Conservation (phyloP, 805 yeast species). For the Yarrowia sp. region DNA sequence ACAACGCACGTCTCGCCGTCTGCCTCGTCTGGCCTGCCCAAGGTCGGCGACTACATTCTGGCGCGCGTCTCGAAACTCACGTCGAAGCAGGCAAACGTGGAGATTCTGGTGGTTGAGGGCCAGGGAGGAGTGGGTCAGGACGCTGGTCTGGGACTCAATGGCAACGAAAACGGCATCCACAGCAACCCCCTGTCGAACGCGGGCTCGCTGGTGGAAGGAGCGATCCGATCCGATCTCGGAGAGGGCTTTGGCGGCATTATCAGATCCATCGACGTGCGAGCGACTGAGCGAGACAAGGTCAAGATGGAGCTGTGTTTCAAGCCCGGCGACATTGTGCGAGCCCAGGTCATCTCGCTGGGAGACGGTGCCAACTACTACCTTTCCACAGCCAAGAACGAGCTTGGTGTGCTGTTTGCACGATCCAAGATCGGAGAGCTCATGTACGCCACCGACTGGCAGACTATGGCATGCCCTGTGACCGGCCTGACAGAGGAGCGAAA, state of each 20-base stretch:
- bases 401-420: conserved; percentile 89
- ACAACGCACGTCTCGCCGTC: conserved; percentile 28
- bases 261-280: conserved; percentile 82
- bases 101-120: conserved; percentile 67
- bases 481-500: conserved; percentile 78
- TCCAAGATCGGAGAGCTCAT: conserved; percentile 69
- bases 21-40: conserved; percentile 52
- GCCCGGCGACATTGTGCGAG: conserved; percentile 92
- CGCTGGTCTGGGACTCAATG: conserved; percentile 64
- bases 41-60: conserved; percentile 79
- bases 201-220: conserved; percentile 27
- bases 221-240: conserved; percentile 57
- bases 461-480: conserved; percentile 75
- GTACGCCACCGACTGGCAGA: conserved; percentile 94
- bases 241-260: conserved; percentile 86
- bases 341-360: conserved; percentile 77
- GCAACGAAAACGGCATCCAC: conserved; percentile 39
- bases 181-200: conserved; percentile 35
- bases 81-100: conserved; percentile 70
- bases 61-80: conserved; percentile 69
- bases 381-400: conserved; percentile 82
- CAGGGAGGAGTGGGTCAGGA: conserved; percentile 56
- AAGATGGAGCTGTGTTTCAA: conserved; percentile 72
- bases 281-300: conserved; percentile 86
- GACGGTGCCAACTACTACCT: conserved; percentile 91